These are phyloP conservation scores for Aspergillus sp. DNA, from an alignment of 2,329 filamentous ascomycete genomes.

Conservation along the genomic window DNA sequence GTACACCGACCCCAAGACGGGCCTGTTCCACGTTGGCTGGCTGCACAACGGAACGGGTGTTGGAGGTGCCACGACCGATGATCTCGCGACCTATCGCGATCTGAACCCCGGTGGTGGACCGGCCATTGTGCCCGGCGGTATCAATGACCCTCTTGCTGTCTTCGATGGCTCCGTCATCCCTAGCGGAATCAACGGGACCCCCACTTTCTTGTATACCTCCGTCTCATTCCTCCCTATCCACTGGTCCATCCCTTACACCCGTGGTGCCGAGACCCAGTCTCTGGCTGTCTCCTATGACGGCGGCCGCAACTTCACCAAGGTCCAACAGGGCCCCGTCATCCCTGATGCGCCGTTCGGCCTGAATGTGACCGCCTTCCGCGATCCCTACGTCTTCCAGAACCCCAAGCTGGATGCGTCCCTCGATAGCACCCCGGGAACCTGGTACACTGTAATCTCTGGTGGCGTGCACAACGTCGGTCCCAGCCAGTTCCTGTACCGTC, in stretches of 20 bases:
- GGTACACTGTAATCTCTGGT: conserved; percentile 20
- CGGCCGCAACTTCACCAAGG: conserved; percentile 49
- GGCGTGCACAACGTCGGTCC: conserved; percentile 17
- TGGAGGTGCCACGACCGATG: conserved; percentile 14
- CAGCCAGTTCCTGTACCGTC: conserved; percentile 19
- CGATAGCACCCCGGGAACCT: conserved; percentile 11
- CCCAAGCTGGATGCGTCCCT: conserved; percentile 9
- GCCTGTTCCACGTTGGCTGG: conserved; percentile 20
- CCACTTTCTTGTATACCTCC: conserved; percentile 50
- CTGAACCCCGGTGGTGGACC: conserved; percentile 12
- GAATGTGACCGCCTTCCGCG: conserved; percentile 21
- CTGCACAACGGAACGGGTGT: conserved; percentile 17
- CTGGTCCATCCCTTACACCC: conserved; percentile 45
- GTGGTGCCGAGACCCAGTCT: conserved; percentile 48
- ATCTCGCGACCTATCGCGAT: conserved; percentile 17
- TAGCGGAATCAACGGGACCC: conserved; percentile 39
- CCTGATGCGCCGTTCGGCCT: conserved; percentile 18
- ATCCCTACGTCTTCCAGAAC: conserved; percentile 20
- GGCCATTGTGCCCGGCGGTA: conserved; percentile 14
- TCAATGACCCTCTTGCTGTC: conserved; percentile 18
- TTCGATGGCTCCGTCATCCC: conserved; percentile 22
- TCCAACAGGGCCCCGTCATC: conserved; percentile 48
- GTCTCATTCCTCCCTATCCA: conserved; percentile 47
- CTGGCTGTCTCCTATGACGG: conserved; percentile 48
- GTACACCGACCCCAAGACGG: conserved; percentile 19